Evolutionary conservation across 306 rosid genomes (phyloP).

Genomic region (Mimosa pudica): DNA sequence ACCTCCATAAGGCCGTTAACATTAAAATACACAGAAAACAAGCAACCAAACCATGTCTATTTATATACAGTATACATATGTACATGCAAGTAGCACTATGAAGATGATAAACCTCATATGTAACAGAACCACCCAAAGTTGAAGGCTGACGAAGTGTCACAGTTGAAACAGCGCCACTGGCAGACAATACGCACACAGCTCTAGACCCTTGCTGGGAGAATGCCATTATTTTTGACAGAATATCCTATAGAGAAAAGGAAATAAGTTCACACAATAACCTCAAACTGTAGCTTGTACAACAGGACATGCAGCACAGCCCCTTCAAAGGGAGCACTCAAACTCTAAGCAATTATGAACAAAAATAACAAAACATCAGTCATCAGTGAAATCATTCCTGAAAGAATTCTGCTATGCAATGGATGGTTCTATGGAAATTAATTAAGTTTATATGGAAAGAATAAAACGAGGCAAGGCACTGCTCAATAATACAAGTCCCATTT

Average conservation of each 20-base stretch:
- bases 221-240: constrained; percentile 76
- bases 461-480: background rate
- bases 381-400: background rate
- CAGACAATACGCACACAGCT: constrained; percentile 79
- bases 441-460: background rate
- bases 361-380: background rate
- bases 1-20: constrained; percentile 9
- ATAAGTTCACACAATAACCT: background rate
- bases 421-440: background rate
- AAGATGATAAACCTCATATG: constrained; percentile 64
- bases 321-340: background rate
- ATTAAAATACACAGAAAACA: background rate
- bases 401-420: background rate
- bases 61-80: background rate
- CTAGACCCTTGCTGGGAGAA: constrained; percentile 84
- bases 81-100: background rate
- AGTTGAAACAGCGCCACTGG: constrained; percentile 79
- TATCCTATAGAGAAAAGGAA: constrained; percentile 53
- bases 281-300: background rate
- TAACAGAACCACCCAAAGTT: constrained; percentile 80
- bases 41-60: background rate
- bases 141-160: constrained; percentile 89
- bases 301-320: constrained; percentile 18
- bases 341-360: background rate
- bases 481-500: background rate